These are phyloP conservation scores for Oryza punctata DNA, from an alignment of 176 grass and related monocot species.

Conservation along the genomic window DNA sequence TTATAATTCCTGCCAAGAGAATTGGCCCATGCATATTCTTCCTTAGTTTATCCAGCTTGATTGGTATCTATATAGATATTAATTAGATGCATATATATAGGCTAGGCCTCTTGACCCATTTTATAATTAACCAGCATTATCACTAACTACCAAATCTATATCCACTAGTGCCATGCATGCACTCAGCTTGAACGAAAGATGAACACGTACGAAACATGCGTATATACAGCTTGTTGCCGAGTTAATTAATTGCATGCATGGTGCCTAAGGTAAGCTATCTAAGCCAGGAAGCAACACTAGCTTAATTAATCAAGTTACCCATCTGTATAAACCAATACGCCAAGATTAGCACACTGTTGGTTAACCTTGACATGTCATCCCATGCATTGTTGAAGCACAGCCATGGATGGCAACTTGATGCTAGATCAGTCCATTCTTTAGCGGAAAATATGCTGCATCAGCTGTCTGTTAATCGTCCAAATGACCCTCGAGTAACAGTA, in stretches of 20 bases:
- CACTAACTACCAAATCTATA: not conserved
- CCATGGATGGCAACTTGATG: slow-evolving; percentile 5
- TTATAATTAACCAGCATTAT: not conserved
- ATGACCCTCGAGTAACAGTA: not conserved
- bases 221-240: not conserved
- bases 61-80: not conserved
- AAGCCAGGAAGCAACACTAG: not conserved
- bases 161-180: not conserved
- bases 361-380: not conserved
- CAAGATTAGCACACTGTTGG: not conserved
- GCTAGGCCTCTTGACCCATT: not conserved
- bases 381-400: not conserved
- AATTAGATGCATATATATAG: not conserved
- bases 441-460: not conserved
- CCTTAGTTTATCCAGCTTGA: not conserved
- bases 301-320: not conserved
- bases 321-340: not conserved
- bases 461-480: not conserved
- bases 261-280: not conserved
- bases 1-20: not conserved
- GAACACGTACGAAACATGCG: not conserved
- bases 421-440: not conserved
- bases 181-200: not conserved
- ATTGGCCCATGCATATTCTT: not conserved
- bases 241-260: not conserved